Evolutionary conservation across 2,329 filamentous ascomycete species (phyloP).

Genomic region (Davidsoniella neocaledoniae): DNA sequence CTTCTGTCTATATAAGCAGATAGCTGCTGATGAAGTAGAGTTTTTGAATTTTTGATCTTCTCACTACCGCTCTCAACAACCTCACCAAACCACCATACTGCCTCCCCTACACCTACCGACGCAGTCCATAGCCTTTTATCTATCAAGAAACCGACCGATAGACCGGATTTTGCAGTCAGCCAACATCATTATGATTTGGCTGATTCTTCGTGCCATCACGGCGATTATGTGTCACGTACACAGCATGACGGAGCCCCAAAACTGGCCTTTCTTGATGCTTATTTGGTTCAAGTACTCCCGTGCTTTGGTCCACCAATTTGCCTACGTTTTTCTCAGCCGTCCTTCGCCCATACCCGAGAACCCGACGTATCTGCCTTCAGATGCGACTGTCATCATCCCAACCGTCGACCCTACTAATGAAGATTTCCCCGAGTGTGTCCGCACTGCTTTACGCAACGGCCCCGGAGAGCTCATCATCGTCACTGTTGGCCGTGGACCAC

Average conservation of each 20-base stretch:
- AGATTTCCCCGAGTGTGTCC: conserved; percentile 26
- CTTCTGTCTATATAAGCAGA: neutral
- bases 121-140: neutral
- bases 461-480: conserved; percentile 27
- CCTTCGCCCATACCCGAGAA: conserved; percentile 17
- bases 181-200: neutral
- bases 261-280: conserved; percentile 11
- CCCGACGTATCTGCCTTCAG: conserved; percentile 20
- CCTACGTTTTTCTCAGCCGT: conserved; percentile 23
- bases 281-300: conserved; percentile 28
- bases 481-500: conserved; percentile 23
- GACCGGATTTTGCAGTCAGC: too few species aligned
- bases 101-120: too few species aligned
- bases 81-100: neutral
- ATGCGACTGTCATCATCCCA: conserved; percentile 35
- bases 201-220: too few species aligned
- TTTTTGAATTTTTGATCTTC: neutral
- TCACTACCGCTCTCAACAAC: neutral
- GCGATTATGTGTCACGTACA: too few species aligned
- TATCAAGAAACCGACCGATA: neutral
- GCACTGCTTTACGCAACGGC: conserved; percentile 22
- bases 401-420: conserved; percentile 28
- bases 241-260: neutral
- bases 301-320: conserved; percentile 26
- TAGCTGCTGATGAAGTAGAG: neutral